Evolutionary conservation across 139 green algal genomes (phyloP).

Genomic region (Pleodorina starrii): DNA sequence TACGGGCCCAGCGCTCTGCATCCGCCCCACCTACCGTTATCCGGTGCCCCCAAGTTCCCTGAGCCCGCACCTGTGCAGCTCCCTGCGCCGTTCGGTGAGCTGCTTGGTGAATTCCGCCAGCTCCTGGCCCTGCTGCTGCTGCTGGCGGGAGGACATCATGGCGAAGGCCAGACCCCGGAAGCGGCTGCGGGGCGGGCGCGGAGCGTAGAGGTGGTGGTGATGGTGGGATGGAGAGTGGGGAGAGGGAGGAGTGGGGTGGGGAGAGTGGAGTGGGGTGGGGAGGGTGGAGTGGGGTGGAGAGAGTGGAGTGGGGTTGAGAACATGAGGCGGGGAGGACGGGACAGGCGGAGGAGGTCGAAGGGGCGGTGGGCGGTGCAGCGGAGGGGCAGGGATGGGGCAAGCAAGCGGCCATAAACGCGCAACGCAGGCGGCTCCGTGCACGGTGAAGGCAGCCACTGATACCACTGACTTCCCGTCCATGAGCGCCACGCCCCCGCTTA

Average conservation of each 20-base stretch:
- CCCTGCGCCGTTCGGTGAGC: conserved; percentile 20
- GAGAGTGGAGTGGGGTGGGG: not conserved
- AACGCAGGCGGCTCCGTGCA: too few relatives aligned
- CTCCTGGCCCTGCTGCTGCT: conserved; percentile 31
- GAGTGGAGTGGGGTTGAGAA: not conserved
- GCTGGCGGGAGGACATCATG: conserved; percentile 5
- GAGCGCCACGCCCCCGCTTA: too few relatives aligned
- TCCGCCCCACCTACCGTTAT: too few relatives aligned
- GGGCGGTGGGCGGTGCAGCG: too few relatives aligned
- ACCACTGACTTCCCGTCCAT: too few relatives aligned
- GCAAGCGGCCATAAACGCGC: too few relatives aligned
- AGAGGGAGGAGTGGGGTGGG: not conserved
- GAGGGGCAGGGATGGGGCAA: too few relatives aligned
- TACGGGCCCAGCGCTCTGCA: too few relatives aligned
- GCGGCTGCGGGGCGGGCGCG: not conserved
- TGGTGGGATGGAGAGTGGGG: not conserved
- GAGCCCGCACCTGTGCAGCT: conserved; percentile 25
- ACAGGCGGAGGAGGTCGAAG: too few relatives aligned
- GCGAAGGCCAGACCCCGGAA: conserved; percentile 43
- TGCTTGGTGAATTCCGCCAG: conserved; percentile 7
- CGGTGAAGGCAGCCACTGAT: too few relatives aligned
- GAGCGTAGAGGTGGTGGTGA: not conserved
- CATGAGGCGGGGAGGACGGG: not conserved
- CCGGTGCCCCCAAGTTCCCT: too few relatives aligned
- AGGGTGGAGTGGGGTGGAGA: not conserved